phyloP scores from a whole-genome alignment of 331 rosid species.

The Malus hybrid region DNA sequence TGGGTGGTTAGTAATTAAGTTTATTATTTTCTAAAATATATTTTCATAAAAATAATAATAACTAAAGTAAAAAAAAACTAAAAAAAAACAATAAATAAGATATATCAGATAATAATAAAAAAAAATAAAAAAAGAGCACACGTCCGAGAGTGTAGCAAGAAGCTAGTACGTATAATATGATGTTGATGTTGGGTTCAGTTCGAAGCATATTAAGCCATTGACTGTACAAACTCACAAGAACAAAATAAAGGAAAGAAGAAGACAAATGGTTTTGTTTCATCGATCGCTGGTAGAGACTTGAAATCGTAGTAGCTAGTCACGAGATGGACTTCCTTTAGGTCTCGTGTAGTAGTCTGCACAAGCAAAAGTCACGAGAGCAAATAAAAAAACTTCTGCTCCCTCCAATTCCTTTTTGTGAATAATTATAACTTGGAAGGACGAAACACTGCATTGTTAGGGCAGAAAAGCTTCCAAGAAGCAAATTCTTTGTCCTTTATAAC shows the following conservation, averaged over 20 bases:
- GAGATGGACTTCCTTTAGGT: conserved; percentile 29
- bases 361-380: conserved; percentile 38
- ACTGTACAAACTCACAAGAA: background rate
- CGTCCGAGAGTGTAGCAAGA: too few species aligned
- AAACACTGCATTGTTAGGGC: conserved; percentile 2
- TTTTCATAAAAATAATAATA: too few species aligned
- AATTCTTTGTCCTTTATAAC: background rate
- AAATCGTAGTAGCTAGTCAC: conserved; percentile 24
- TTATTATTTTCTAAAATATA: too few species aligned
- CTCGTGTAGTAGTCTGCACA: conserved; percentile 7
- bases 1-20: too few species aligned
- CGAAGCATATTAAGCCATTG: background rate
- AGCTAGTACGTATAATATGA: background rate
- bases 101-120: too few species aligned
- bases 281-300: background rate
- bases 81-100: too few species aligned
- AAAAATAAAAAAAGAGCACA: too few species aligned
- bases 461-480: background rate
- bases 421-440: background rate
- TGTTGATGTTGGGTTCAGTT: background rate
- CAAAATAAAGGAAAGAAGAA: background rate
- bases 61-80: too few species aligned
- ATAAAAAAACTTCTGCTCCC: background rate
- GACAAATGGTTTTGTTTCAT: background rate
- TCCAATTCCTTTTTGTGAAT: background rate